phyloP scores from a whole-genome alignment of 768 basidiomycete species.

The Coprinopsis sp. region DNA sequence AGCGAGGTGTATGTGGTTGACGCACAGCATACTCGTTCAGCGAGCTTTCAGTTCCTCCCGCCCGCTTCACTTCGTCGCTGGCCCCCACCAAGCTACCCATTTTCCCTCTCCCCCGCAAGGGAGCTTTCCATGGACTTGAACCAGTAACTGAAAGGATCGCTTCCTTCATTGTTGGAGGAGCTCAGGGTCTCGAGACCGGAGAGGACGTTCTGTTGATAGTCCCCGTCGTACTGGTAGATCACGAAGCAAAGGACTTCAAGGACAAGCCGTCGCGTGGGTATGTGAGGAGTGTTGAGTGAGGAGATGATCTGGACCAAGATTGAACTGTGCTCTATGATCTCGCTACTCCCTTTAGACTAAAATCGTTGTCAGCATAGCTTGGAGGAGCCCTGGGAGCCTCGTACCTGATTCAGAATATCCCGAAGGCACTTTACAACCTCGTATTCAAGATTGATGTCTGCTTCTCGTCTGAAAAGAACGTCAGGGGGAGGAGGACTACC shows the following conservation, averaged over 20 bases:
- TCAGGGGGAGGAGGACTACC: background rate
- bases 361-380: constrained; percentile 10
- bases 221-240: constrained; percentile 58
- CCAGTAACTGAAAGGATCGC: constrained; percentile 80
- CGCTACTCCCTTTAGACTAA: constrained; percentile 67
- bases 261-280: constrained; percentile 72
- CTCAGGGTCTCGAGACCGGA: constrained; percentile 73
- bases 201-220: constrained; percentile 63
- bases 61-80: constrained; percentile 79
- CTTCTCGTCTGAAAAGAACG: constrained; percentile 42
- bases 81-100: constrained; percentile 97
- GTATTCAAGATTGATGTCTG: constrained; percentile 72
- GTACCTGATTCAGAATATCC: constrained; percentile 60
- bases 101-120: constrained; percentile 78
- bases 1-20: constrained; percentile 10
- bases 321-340: constrained; percentile 62
- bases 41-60: constrained; percentile 58
- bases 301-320: constrained; percentile 78
- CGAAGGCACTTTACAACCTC: constrained; percentile 87
- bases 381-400: constrained; percentile 8
- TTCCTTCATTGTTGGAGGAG: constrained; percentile 53
- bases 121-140: constrained; percentile 75
- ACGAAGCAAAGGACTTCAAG: constrained; percentile 77
- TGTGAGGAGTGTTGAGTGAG: constrained; percentile 75
- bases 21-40: constrained; percentile 86